These are phyloP conservation scores for Incumbomyces lentus DNA, from an alignment of 2,329 filamentous ascomycete genomes.

Conservation along the genomic window DNA sequence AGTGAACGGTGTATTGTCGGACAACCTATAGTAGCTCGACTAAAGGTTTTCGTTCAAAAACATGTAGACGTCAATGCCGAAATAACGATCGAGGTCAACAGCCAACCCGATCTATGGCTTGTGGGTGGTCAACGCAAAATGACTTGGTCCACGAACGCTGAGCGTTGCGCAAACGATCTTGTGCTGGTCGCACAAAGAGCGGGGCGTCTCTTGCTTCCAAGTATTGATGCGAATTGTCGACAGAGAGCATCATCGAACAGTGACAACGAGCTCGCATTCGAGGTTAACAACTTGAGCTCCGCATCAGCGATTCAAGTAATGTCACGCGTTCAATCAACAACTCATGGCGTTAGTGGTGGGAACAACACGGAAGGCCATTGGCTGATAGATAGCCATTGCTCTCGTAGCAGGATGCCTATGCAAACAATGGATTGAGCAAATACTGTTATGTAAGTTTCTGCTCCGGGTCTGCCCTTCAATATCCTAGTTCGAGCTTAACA, in stretches of 20 bases:
- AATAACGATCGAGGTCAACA: constrained; percentile 65
- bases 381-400: constrained; percentile 52
- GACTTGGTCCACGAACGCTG: constrained; percentile 6
- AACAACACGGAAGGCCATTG: constrained; percentile 56
- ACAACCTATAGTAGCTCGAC: neutral
- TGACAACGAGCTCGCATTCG: constrained; percentile 46
- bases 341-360: constrained; percentile 59
- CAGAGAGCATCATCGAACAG: constrained; percentile 14
- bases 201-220: constrained; percentile 67
- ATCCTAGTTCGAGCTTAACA: too few species aligned
- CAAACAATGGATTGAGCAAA: neutral
- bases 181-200: constrained; percentile 70
- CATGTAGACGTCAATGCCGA: constrained; percentile 21
- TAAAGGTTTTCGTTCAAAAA: constrained; percentile 27
- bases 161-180: constrained; percentile 46
- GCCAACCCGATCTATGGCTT: constrained; percentile 68
- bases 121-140: constrained; percentile 65
- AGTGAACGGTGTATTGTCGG: neutral
- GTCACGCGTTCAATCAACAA: constrained; percentile 60
- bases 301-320: constrained; percentile 69
- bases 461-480: too few species aligned
- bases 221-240: constrained; percentile 57
- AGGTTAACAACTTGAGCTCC: constrained; percentile 70
- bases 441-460: too few species aligned
- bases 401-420: neutral